These are phyloP conservation scores for Diutina catenulata DNA, from an alignment of 1,139 yeast species.

Conservation along the genomic window DNA sequence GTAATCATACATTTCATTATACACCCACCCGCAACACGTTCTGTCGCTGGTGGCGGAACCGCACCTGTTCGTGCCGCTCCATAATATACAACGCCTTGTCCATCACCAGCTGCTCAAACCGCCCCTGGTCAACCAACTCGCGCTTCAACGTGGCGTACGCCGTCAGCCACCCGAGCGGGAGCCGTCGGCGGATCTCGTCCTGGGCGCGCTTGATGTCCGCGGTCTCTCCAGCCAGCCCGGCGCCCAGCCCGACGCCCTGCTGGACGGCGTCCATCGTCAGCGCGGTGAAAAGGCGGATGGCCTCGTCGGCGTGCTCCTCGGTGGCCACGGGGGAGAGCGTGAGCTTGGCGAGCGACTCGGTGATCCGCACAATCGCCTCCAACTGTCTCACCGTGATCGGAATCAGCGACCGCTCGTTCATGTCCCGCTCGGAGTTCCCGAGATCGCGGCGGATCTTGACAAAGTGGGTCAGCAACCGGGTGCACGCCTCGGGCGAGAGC, in stretches of 20 bases:
- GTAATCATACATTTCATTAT: background rate
- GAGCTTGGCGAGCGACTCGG: slow-evolving; percentile 88
- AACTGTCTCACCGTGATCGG: slow-evolving; percentile 97
- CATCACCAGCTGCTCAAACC: slow-evolving; percentile 58
- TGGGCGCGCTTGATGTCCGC: slow-evolving; percentile 73
- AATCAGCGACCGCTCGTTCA: slow-evolving; percentile 85
- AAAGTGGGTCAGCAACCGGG: slow-evolving; percentile 85
- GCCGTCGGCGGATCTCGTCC: slow-evolving; percentile 73
- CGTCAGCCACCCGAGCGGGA: slow-evolving; percentile 96
- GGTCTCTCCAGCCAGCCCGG: slow-evolving; percentile 34
- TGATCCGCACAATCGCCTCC: slow-evolving; percentile 93
- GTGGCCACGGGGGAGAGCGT: slow-evolving; percentile 75
- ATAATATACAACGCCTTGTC: slow-evolving; percentile 74
- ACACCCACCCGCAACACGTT: slow-evolving; percentile 48
- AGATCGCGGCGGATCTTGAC: slow-evolving; percentile 82
- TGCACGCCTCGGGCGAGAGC: slow-evolving; percentile 80
- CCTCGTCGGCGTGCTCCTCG: slow-evolving; percentile 89
- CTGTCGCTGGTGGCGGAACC: slow-evolving; percentile 81
- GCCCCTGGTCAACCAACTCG: slow-evolving; percentile 70
- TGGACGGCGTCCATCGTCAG: slow-evolving; percentile 98
- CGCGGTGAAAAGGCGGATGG: slow-evolving; percentile 85
- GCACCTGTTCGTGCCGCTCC: slow-evolving; percentile 79
- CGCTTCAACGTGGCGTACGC: slow-evolving; percentile 73
- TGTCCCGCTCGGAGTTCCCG: slow-evolving; percentile 67
- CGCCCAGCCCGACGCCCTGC: slow-evolving; percentile 51